These are phyloP conservation scores for Epicoccum sorghinum DNA, from an alignment of 2,329 filamentous ascomycete genomes.

Conservation along the genomic window DNA sequence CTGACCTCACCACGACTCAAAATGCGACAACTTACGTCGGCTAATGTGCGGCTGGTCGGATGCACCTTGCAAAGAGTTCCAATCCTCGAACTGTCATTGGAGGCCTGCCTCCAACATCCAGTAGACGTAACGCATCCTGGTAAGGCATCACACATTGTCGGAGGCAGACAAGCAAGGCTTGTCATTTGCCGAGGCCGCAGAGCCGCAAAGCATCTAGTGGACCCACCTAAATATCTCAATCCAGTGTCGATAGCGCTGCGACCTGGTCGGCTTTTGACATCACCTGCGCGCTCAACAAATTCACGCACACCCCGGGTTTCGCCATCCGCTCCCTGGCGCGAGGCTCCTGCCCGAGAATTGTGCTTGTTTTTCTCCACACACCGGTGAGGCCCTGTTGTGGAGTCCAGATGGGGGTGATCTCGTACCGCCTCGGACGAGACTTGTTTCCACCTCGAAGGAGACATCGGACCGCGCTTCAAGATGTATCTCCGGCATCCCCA, in stretches of 20 bases:
- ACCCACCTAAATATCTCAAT: background rate
- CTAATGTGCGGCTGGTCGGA: constrained; percentile 9
- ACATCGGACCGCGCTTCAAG: constrained; percentile 4
- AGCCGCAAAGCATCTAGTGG: constrained; percentile 13
- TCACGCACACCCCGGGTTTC: constrained; percentile 19
- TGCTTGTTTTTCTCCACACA: constrained; percentile 21
- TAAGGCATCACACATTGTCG: constrained; percentile 7
- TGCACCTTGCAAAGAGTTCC: background rate
- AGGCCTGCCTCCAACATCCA: constrained; percentile 3
- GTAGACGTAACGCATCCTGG: constrained; percentile 9
- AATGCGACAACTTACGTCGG: constrained; percentile 1
- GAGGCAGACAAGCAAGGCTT: constrained; percentile 17
- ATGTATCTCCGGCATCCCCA: constrained; percentile 7
- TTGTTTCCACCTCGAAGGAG: constrained; percentile 6
- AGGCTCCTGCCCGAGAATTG: constrained; percentile 7
- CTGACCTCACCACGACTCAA: background rate
- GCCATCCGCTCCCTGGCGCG: constrained; percentile 1
- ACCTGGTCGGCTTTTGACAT: constrained; percentile 16
- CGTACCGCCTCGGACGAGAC: constrained; percentile 5
- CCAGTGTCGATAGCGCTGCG: constrained; percentile 19
- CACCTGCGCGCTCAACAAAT: constrained; percentile 21
- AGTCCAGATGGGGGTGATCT: constrained; percentile 10
- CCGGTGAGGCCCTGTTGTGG: constrained; percentile 14
- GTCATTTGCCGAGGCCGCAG: constrained; percentile 19
- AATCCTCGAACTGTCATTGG: background rate